A percentile compares a stretch with the other conserved stretches of the same genome.
phyloP scores from a whole-genome alignment of 139 green algal species.

The Spirogloea muscicola region DNA sequence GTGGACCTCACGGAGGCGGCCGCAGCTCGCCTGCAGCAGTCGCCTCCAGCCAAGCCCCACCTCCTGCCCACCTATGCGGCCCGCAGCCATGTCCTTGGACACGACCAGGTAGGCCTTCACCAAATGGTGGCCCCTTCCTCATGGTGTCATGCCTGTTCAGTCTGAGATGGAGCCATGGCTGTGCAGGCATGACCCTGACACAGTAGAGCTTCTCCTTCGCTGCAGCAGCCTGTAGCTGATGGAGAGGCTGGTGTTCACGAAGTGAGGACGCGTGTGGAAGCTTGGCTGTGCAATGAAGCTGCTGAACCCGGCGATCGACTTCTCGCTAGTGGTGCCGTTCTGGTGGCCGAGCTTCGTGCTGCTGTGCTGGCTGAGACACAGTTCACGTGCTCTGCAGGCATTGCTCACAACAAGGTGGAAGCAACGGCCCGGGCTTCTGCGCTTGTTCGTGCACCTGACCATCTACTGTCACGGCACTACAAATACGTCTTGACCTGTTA shows the following conservation, averaged over 20 bases:
- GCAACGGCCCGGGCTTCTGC: not conserved
- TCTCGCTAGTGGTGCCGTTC: conserved; percentile 59
- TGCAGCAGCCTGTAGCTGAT: not conserved
- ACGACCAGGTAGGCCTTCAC: not conserved
- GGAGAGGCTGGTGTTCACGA: not conserved
- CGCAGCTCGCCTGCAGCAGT: conserved; percentile 35
- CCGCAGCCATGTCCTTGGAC: conserved; percentile 14
- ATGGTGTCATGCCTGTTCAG: not conserved
- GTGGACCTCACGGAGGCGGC: conserved; percentile 69
- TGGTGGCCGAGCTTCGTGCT: conserved; percentile 59
- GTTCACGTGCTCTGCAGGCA: conserved; percentile 71
- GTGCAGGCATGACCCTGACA: not conserved
- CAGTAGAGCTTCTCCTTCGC: not conserved
- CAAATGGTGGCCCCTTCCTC: not conserved
- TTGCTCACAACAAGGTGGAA: conserved; percentile 74
- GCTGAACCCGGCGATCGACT: conserved; percentile 49
- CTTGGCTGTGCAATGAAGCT: not conserved
- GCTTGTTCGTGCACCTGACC: no score
- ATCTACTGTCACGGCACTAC: no score
- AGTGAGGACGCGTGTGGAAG: not conserved
- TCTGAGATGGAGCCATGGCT: not conserved
- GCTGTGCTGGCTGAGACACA: conserved; percentile 63
- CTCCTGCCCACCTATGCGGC: conserved; percentile 2
- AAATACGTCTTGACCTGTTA: no score
- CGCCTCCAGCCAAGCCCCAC: conserved; percentile 8